Conservation (phyloP, 2,329 filamentous ascomycete genomes). For the Colletotrichum salicis region DNA sequence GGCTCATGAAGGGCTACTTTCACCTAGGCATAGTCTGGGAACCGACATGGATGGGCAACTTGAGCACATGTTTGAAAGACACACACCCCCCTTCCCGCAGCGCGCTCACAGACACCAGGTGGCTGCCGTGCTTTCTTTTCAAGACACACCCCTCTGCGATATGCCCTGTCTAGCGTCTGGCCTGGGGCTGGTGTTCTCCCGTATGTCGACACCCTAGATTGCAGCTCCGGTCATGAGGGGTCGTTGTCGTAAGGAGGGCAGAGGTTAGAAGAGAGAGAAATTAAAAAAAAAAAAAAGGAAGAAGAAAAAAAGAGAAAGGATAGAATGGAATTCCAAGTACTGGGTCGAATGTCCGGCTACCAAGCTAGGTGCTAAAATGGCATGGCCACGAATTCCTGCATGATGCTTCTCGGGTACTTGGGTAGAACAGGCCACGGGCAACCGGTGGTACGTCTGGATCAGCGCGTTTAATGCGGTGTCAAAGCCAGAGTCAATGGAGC, state of each 20-base stretch:
- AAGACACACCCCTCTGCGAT: constrained; percentile 14
- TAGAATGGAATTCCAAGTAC: constrained; percentile 42
- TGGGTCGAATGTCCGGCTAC: constrained; percentile 44
- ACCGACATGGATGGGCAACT: constrained; percentile 33
- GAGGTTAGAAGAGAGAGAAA: not conserved
- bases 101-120: constrained; percentile 33
- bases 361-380: constrained; percentile 48
- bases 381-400: constrained; percentile 60
- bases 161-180: constrained; percentile 25
- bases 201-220: constrained; percentile 25
- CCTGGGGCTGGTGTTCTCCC: constrained; percentile 32
- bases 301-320: constrained; percentile 27
- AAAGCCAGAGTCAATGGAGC: constrained; percentile 23
- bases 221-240: constrained; percentile 21
- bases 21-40: constrained; percentile 33
- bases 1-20: constrained; percentile 34
- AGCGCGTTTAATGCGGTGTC: constrained; percentile 40
- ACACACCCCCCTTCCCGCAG: constrained; percentile 26
- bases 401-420: constrained; percentile 39
- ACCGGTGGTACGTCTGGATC: constrained; percentile 41
- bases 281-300: too few relatives aligned
- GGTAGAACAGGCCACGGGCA: constrained; percentile 44
- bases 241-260: constrained; percentile 4
- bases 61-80: constrained; percentile 35
- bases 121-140: constrained; percentile 36